These are phyloP conservation scores for Zygosaccharomyces pseudobailii DNA, from an alignment of 1,139 yeast genomes.

Conservation along the genomic window DNA sequence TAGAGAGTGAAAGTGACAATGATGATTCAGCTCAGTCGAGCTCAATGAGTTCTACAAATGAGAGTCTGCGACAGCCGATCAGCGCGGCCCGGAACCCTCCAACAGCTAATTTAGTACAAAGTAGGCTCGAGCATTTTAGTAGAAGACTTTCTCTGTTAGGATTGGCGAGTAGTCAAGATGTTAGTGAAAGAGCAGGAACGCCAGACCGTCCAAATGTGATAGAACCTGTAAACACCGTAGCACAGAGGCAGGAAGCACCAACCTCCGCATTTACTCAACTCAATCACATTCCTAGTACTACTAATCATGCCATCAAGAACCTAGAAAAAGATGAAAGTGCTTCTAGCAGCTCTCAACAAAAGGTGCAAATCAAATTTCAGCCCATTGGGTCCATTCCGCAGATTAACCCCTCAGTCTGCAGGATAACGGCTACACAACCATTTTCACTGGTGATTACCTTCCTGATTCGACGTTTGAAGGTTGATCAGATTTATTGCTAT, in stretches of 20 bases:
- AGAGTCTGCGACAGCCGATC: constrained; percentile 1
- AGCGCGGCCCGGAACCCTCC: neutral
- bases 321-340: constrained; percentile 2
- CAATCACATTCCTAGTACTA: constrained; percentile 12
- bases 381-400: constrained; percentile 31
- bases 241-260: constrained; percentile 10
- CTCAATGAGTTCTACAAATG: constrained; percentile 5
- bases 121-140: constrained; percentile 24
- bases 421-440: constrained; percentile 27
- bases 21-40: constrained; percentile 19
- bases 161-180: constrained; percentile 14
- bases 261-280: constrained; percentile 12
- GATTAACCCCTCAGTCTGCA: constrained; percentile 27
- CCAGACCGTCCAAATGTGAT: constrained; percentile 6
- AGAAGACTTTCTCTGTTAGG: constrained; percentile 26
- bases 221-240: constrained; percentile 2
- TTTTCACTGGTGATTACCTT: constrained; percentile 28
- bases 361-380: constrained; percentile 29
- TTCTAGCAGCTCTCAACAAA: constrained; percentile 8
- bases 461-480: constrained; percentile 20
- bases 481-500: constrained; percentile 29
- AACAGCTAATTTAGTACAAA: constrained; percentile 14
- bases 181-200: neutral
- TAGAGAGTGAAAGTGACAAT: constrained; percentile 28
- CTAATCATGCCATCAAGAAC: constrained; percentile 10